Conservation (phyloP, 78 protist species). For the Creolimax fragrantissima region DNA sequence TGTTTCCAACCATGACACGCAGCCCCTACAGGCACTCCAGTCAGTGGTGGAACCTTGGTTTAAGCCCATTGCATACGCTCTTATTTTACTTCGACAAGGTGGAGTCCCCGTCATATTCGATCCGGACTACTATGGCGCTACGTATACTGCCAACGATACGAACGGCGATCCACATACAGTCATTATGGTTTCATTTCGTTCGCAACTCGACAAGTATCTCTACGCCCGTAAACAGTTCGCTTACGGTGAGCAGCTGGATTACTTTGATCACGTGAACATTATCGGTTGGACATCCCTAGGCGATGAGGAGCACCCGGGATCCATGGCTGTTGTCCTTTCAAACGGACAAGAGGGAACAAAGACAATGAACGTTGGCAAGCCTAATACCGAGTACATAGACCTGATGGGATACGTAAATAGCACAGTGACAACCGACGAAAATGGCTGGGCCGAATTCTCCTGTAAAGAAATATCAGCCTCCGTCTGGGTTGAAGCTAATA, state of each 20-base stretch:
- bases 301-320: neutral
- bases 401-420: neutral
- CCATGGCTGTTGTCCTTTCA: neutral
- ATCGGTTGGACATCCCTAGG: constrained; percentile 1
- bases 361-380: neutral
- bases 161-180: too few relatives aligned
- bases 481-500: neutral
- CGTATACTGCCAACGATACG: neutral
- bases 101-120: neutral
- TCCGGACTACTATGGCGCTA: neutral
- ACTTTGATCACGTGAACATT: neutral
- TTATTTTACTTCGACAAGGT: constrained; percentile 9
- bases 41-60: constrained; percentile 14
- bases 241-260: neutral
- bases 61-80: constrained; percentile 27
- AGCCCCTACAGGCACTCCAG: constrained; percentile 26
- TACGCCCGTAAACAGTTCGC: neutral
- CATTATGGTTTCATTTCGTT: neutral
- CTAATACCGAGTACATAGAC: neutral
- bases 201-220: neutral
- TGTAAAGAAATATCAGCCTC: neutral
- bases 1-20: constrained; percentile 28
- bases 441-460: neutral
- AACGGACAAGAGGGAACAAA: neutral
- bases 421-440: neutral